Conservation (phyloP, 495 filamentous ascomycete genomes). For the Talaromyces thailandensis region DNA sequence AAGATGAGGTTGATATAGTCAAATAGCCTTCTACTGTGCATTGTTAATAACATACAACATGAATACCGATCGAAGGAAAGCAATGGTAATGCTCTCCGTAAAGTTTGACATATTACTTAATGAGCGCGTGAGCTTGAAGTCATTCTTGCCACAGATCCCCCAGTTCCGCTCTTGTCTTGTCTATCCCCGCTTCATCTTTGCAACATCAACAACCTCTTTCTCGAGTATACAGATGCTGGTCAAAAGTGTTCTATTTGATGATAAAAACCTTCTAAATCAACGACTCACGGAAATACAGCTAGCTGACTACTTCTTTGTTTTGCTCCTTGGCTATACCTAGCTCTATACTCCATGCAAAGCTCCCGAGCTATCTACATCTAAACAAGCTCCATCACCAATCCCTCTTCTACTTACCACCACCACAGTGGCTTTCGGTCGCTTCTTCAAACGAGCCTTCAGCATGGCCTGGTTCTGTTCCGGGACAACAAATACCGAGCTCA, state of each 20-base stretch:
- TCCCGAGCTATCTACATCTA: background rate
- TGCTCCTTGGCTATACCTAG: background rate
- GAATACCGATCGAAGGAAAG: background rate
- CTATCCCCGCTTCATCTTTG: background rate
- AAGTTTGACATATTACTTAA: background rate
- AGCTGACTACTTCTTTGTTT: background rate
- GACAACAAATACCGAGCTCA: constrained; percentile 62
- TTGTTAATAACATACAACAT: background rate
- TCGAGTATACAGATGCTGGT: background rate
- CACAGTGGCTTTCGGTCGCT: constrained; percentile 7
- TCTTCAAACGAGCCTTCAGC: constrained; percentile 11
- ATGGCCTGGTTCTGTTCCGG: constrained; percentile 95
- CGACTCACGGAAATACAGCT: background rate
- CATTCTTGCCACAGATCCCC: background rate
- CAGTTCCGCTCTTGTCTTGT: background rate
- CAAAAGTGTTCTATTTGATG: background rate
- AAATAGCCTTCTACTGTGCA: background rate
- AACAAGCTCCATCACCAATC: background rate
- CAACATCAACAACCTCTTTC: background rate
- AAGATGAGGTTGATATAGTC: constrained; percentile 38
- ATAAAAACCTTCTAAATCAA: background rate
- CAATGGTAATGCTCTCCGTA: background rate
- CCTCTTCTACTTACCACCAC: background rate
- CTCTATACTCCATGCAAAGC: background rate
- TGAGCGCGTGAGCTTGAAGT: background rate